Conservation (phyloP, 2,329 filamentous ascomycete species). For the Aspergillus spinulosporus region DNA sequence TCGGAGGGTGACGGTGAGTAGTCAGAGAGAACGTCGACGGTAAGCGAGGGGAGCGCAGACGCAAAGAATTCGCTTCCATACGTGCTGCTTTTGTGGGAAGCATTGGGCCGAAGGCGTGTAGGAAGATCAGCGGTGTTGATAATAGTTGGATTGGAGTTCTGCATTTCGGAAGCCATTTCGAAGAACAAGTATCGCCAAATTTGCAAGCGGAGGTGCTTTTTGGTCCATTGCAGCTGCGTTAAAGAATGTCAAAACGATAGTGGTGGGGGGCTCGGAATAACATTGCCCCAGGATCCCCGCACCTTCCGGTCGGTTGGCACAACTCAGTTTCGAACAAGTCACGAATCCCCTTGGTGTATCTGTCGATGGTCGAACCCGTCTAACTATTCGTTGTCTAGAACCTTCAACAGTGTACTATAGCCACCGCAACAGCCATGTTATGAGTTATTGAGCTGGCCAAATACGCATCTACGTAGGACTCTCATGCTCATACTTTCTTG, state of each 20-base stretch:
- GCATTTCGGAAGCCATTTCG: constrained; percentile 36
- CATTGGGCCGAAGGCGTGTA: constrained; percentile 60
- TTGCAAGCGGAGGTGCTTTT: too few relatives aligned
- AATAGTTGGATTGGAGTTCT: constrained; percentile 81
- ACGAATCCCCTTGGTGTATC: background rate
- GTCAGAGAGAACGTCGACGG: constrained; percentile 41
- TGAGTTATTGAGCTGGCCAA: background rate
- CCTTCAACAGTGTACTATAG: too few relatives aligned
- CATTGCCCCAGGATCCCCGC: background rate
- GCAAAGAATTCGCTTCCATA: constrained; percentile 51
- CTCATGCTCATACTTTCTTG: background rate
- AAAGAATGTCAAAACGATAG: too few relatives aligned
- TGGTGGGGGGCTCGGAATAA: too few relatives aligned
- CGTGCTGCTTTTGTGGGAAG: constrained; percentile 45
- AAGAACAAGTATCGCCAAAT: too few relatives aligned
- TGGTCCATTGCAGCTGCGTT: too few relatives aligned
- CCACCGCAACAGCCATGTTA: too few relatives aligned
- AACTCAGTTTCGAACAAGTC: background rate
- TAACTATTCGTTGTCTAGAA: background rate
- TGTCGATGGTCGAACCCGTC: background rate
- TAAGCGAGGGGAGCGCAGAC: constrained; percentile 51
- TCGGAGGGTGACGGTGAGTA: constrained; percentile 35
- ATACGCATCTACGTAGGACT: background rate
- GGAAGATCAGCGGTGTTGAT: constrained; percentile 85
- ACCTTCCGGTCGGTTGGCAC: background rate